Percentiles rank a stretch among this genome's conserved stretches.
Conservation (phyloP, 148 eudicot genomes). For the Chenopodium quinoa region DNA sequence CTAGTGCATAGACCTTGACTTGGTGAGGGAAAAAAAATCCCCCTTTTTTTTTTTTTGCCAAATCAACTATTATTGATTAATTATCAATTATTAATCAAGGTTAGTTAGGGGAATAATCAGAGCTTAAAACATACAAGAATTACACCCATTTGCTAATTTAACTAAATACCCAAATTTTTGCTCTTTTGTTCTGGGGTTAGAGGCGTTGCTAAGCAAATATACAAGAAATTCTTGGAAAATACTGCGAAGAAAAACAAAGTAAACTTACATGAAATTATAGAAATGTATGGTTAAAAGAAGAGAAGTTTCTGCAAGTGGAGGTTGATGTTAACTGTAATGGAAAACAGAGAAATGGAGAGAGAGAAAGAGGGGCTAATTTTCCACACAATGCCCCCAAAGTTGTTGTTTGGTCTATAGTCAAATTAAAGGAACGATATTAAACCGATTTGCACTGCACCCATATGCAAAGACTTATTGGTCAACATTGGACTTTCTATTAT, state of each 20-base stretch:
- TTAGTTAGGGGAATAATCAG: neutral
- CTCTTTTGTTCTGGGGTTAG: neutral
- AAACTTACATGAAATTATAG: conserved; percentile 3
- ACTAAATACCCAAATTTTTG: neutral
- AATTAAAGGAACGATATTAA: too few relatives aligned
- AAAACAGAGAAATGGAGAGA: neutral
- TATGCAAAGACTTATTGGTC: too few relatives aligned
- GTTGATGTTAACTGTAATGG: neutral
- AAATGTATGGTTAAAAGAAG: neutral
- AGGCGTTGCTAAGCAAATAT: too few relatives aligned
- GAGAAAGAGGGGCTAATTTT: neutral
- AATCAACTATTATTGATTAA: neutral
- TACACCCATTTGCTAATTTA: neutral
- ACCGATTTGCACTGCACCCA: too few relatives aligned
- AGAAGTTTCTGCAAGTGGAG: neutral
- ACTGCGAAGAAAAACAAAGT: neutral
- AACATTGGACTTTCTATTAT: too few relatives aligned
- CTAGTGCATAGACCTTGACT: conserved; percentile 26
- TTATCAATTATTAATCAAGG: neutral
- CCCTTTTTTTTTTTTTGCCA: neutral
- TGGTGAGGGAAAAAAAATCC: neutral
- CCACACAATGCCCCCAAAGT: too few relatives aligned
- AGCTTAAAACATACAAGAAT: neutral
- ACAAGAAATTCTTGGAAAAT: neutral
- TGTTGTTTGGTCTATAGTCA: too few relatives aligned